Conservation (phyloP, 1,139 yeast genomes). For the Lodderomyces elongisporus region DNA sequence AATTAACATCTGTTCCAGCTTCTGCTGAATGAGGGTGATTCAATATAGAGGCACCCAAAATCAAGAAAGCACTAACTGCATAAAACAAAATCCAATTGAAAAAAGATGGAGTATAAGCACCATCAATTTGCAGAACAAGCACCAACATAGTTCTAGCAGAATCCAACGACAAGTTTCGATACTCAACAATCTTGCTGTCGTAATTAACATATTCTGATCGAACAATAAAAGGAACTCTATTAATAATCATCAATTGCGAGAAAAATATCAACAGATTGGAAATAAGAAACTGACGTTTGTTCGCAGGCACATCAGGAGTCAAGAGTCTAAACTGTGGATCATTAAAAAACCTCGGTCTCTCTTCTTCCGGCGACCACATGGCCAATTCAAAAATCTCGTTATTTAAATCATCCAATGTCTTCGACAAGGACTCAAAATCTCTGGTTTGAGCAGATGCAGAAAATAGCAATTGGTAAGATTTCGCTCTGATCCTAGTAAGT, state of each 20-base stretch:
- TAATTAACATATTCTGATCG: conserved; percentile 14
- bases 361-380: conserved; percentile 12
- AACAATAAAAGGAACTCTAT: conserved; percentile 29
- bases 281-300: conserved; percentile 17
- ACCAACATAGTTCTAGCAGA: conserved; percentile 34
- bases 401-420: conserved; percentile 18
- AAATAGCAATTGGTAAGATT: conserved; percentile 26
- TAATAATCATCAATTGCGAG: conserved; percentile 32
- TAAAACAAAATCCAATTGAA: conserved; percentile 31
- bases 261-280: conserved; percentile 27
- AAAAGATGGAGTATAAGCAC: conserved; percentile 18
- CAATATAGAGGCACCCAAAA: conserved; percentile 26
- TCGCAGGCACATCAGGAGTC: conserved; percentile 3
- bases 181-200: conserved; percentile 14
- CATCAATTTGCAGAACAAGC: conserved; percentile 19
- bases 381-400: conserved; percentile 17
- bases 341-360: conserved; percentile 23
- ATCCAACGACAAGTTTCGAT: conserved; percentile 25
- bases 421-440: conserved; percentile 15
- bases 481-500: conserved; percentile 25
- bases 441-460: conserved; percentile 22
- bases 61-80: conserved; percentile 33
- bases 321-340: conserved; percentile 19
- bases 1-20: conserved; percentile 23
- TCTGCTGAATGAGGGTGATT: conserved; percentile 29